phyloP scores from a whole-genome alignment of 2,329 filamentous ascomycete genomes.

The Microascus cirrosus region DNA sequence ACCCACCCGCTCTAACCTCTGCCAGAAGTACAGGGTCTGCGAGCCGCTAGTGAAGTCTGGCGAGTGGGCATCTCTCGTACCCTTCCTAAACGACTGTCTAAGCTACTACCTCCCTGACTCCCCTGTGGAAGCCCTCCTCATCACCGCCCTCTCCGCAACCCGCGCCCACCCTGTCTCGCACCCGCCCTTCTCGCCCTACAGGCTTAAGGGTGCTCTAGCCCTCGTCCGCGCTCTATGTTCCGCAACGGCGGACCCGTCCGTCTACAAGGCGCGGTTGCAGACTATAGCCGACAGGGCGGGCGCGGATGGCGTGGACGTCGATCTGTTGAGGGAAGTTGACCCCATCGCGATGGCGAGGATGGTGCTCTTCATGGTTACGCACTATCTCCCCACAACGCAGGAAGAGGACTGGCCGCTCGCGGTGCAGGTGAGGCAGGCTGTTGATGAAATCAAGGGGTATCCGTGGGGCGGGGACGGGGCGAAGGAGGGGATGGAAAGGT shows the following conservation, averaged over 20 bases:
- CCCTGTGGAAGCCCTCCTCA: slow-evolving; percentile 24
- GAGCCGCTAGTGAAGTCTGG: slow-evolving; percentile 18
- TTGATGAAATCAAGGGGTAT: slow-evolving; percentile 31
- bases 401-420: slow-evolving; percentile 34
- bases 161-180: slow-evolving; percentile 38
- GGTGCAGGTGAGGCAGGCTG: slow-evolving; percentile 29
- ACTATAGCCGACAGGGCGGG: not conserved
- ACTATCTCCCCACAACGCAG: slow-evolving; percentile 28
- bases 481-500: slow-evolving; percentile 7
- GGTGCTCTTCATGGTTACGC: slow-evolving; percentile 34
- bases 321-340: slow-evolving; percentile 31
- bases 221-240: slow-evolving; percentile 41
- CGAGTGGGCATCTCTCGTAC: slow-evolving; percentile 8
- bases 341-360: slow-evolving; percentile 42
- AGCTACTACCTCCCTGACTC: slow-evolving; percentile 10
- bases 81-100: slow-evolving; percentile 9
- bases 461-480: slow-evolving; percentile 5
- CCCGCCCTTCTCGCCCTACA: slow-evolving; percentile 35
- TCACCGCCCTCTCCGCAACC: slow-evolving; percentile 34
- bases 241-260: slow-evolving; percentile 27
- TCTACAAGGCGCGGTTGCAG: not conserved
- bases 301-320: slow-evolving; percentile 6
- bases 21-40: slow-evolving; percentile 23
- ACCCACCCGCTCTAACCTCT: not conserved
- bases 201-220: slow-evolving; percentile 38